These are phyloP conservation scores for Phylloporus scabripes DNA, from an alignment of 768 basidiomycete species.

Conservation along the genomic window DNA sequence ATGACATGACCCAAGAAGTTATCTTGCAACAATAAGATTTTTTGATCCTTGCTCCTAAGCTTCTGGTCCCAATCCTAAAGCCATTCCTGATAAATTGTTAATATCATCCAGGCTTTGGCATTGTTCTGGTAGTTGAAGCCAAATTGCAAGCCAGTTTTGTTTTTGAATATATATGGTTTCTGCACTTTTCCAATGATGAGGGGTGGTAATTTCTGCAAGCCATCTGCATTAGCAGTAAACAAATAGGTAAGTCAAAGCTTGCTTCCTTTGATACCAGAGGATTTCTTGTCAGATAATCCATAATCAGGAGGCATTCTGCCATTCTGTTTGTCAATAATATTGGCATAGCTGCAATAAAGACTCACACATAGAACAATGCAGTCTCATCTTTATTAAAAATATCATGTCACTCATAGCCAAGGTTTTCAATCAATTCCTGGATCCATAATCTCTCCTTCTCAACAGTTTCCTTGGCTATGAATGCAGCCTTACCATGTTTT, in stretches of 20 bases:
- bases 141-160: conserved; percentile 1
- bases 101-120: conserved; percentile 7
- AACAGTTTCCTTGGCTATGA: conserved; percentile 10
- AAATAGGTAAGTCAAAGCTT: conserved; percentile 1
- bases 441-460: conserved; percentile 23
- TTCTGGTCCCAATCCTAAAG: background rate
- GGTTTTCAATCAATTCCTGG: conserved; percentile 24
- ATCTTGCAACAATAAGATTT: conserved; percentile 7
- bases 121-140: conserved; percentile 5
- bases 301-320: conserved; percentile 3
- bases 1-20: conserved; percentile 19
- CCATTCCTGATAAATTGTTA: conserved; percentile 4
- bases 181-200: conserved; percentile 8
- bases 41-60: background rate
- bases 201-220: background rate
- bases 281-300: background rate
- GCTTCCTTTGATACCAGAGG: background rate
- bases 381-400: conserved; percentile 37
- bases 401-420: conserved; percentile 25
- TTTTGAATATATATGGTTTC: background rate
- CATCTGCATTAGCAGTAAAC: background rate
- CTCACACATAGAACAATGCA: conserved; percentile 31
- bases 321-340: too few species aligned
- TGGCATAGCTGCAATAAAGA: background rate
- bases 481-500: conserved; percentile 34